A percentile compares a stretch with the other conserved stretches of the same genome.
Evolutionary conservation across 179 eudicot species (phyloP).

Genomic region (Beta lomatogona): DNA sequence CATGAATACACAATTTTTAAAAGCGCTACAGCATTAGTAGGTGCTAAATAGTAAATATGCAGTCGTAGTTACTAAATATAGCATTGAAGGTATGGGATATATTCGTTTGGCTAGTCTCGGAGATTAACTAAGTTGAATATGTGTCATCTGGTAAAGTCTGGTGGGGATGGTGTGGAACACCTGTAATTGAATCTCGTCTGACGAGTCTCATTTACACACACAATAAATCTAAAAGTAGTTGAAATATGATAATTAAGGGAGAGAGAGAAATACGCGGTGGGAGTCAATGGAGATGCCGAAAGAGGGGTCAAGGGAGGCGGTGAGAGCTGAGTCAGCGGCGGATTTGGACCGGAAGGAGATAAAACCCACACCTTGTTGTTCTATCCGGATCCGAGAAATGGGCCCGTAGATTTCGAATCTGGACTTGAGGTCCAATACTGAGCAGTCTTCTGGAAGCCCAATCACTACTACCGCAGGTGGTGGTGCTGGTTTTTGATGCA

Average conservation of each 20-base stretch:
- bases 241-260: neutral
- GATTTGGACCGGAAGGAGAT: conserved; percentile 63
- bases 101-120: too few relatives aligned
- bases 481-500: conserved; percentile 35
- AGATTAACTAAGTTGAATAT: too few relatives aligned
- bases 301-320: conserved; percentile 62
- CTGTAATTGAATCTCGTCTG: too few relatives aligned
- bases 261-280: conserved; percentile 33
- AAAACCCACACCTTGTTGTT: conserved; percentile 57
- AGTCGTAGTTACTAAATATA: too few relatives aligned
- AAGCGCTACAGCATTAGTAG: too few relatives aligned
- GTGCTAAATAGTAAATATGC: too few relatives aligned
- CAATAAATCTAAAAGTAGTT: too few relatives aligned
- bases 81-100: too few relatives aligned
- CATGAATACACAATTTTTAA: too few relatives aligned
- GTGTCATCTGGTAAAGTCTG: too few relatives aligned
- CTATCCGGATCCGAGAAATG: conserved; percentile 82
- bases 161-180: too few relatives aligned
- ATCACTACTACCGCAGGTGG: conserved; percentile 57
- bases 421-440: conserved; percentile 73
- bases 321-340: conserved; percentile 61
- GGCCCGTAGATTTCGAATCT: conserved; percentile 80
- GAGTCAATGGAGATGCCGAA: conserved; percentile 69
- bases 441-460: conserved; percentile 70
- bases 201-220: too few relatives aligned